phyloP scores from a whole-genome alignment of 2,329 filamentous ascomycete species.

The Gnomoniopsis smithogilvyi region DNA sequence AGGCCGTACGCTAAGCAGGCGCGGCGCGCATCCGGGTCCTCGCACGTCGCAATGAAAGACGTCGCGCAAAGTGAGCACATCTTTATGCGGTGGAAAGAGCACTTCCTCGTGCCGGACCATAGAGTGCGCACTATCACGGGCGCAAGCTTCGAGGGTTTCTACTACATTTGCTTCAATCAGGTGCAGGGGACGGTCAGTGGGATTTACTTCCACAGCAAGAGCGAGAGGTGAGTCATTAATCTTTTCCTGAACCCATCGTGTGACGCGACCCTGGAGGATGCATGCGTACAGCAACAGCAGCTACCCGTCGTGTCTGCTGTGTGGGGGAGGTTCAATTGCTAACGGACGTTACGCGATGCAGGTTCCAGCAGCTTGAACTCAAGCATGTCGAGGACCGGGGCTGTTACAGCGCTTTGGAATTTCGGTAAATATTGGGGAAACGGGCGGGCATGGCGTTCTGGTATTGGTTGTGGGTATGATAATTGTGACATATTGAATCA shows the following conservation, averaged over 20 bases:
- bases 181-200: slow-evolving; percentile 80
- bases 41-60: slow-evolving; percentile 57
- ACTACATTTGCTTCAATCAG: slow-evolving; percentile 99
- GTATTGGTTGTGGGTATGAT: slow-evolving; percentile 1
- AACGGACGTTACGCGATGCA: slow-evolving; percentile 32
- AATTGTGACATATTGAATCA: no score
- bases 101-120: slow-evolving; percentile 95
- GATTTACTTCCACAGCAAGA: slow-evolving; percentile 97
- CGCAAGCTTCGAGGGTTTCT: slow-evolving; percentile 97
- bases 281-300: no score
- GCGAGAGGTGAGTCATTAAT: slow-evolving; percentile 90
- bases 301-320: background rate
- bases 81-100: slow-evolving; percentile 99
- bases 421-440: slow-evolving; percentile 39
- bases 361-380: slow-evolving; percentile 89
- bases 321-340: background rate
- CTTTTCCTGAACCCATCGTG: background rate
- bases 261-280: no score
- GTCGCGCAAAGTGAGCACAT: slow-evolving; percentile 80
- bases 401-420: slow-evolving; percentile 84
- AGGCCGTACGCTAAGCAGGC: slow-evolving; percentile 65
- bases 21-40: slow-evolving; percentile 55
- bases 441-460: slow-evolving; percentile 6
- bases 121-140: slow-evolving; percentile 86
- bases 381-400: slow-evolving; percentile 83